Conservation (phyloP, 495 filamentous ascomycete species). For the Aspergillus coremiiformis region DNA sequence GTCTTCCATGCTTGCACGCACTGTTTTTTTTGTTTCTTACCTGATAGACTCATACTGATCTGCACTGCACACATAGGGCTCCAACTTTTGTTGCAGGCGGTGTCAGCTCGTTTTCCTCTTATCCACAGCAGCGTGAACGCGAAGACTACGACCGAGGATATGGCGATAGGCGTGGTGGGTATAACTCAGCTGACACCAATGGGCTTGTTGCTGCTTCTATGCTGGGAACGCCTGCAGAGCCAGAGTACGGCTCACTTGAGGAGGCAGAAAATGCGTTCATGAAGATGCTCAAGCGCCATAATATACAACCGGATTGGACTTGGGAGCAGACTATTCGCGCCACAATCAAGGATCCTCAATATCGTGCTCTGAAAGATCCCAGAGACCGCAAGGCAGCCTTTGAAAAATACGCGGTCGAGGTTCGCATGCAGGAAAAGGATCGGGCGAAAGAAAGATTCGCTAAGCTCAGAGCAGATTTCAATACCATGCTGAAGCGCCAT, state of each 20-base stretch:
- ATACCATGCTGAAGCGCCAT: slow-evolving; percentile 91
- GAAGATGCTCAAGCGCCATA: slow-evolving; percentile 78
- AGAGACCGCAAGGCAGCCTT: slow-evolving; percentile 87
- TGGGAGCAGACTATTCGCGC: slow-evolving; percentile 87
- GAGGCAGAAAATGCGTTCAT: slow-evolving; percentile 92
- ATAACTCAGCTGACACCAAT: slow-evolving; percentile 47
- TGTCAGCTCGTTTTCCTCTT: slow-evolving; percentile 45
- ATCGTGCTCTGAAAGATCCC: slow-evolving; percentile 88
- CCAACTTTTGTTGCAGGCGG: slow-evolving; percentile 64
- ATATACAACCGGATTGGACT: slow-evolving; percentile 81
- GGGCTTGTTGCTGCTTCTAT: slow-evolving; percentile 52
- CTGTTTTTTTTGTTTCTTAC: no score
- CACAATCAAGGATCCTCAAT: slow-evolving; percentile 90
- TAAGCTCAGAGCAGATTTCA: slow-evolving; percentile 90
- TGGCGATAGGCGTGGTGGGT: slow-evolving; percentile 61
- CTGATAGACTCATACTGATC: no score
- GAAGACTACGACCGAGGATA: slow-evolving; percentile 54
- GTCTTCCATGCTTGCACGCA: slow-evolving; percentile 20
- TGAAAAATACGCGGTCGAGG: slow-evolving; percentile 89
- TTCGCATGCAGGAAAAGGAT: slow-evolving; percentile 88
- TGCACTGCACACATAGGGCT: slow-evolving; percentile 41
- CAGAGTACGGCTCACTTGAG: slow-evolving; percentile 76
- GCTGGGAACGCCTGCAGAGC: slow-evolving; percentile 61
- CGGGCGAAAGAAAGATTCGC: slow-evolving; percentile 89
- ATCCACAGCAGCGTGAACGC: slow-evolving; percentile 41